Base-by-base conservation (phyloP, 345 rosid species). In the Clausena lansium region DNA sequence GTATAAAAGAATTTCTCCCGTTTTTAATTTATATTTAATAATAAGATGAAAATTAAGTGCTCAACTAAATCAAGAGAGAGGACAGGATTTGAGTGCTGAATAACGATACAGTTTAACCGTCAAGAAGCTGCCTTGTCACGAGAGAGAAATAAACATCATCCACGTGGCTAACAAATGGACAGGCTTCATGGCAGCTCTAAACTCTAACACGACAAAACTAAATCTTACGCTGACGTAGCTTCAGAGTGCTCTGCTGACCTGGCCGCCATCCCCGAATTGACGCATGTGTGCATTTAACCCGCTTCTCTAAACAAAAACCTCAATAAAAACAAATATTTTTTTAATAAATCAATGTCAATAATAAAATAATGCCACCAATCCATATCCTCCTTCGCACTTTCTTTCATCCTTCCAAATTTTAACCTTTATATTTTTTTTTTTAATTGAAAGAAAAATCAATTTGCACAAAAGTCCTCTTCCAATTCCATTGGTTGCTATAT, bases 261-360 rank as follows among this genome's bases (percentile, higher is more conserved):
- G 74, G 85, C 85, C 75, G 77, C 84, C 87, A 25, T 28, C 45
- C 17, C 19, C 47, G 30, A 66, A 77, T 86, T 85, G 87, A 84
- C 85, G 71, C 86, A 78, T 70, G 87, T 80, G 86, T 68, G 69
- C 81, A 50, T 58, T 79, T 24, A 63, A 9, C 65, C 75, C 70
- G 19, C n/a, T 50, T 1, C 10, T 54, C 24, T 30, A 52, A 65
- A 28, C 27, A 52, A 65, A 28, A 22, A 52, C 71, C 39, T 65
- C 9, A 27, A 0, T n/a, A 72, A 4, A 30, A 7, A 1, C 50
- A 20, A 20, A 45, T 3, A 0, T 45, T 45, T 45, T 39, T 7
- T 6, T 54, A 2, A 25, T 14, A 20, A 38, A 63, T 45, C 10
- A 63, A 17, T 28, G 7, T 62, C 25, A n/a, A 1, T 2, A 20